Evolutionary conservation across 305 asterid genomes (phyloP).

Genomic region (Ajuga reptans): DNA sequence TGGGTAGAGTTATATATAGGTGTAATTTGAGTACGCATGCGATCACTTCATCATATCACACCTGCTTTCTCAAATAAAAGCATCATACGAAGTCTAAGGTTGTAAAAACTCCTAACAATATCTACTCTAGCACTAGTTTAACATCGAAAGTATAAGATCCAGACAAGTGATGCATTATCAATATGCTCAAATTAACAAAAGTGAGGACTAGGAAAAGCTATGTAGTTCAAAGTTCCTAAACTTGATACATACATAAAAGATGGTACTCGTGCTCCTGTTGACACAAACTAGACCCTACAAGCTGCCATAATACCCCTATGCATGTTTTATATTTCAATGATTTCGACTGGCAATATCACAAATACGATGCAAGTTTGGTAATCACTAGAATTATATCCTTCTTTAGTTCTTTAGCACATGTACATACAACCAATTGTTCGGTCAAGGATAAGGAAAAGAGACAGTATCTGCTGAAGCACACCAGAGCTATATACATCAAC

Average conservation of each 20-base stretch:
- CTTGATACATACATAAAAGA: neutral
- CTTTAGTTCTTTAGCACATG: neutral
- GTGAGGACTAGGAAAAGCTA: neutral
- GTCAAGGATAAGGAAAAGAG: neutral
- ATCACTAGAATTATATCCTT: neutral
- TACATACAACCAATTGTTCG: neutral
- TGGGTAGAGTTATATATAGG: neutral
- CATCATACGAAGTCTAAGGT: conserved; percentile 5
- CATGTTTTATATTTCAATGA: neutral
- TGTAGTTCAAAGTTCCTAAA: neutral
- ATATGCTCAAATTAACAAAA: neutral
- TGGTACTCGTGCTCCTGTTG: neutral
- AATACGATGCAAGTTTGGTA: neutral
- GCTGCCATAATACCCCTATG: neutral
- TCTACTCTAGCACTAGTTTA: neutral
- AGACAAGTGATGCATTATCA: conserved; percentile 3
- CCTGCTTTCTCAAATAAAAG: conserved; percentile 7
- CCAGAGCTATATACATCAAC: conserved; percentile 11
- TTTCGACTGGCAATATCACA: neutral
- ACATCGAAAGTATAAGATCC: neutral
- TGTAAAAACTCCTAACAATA: conserved; percentile 3
- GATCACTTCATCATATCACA: conserved; percentile 9
- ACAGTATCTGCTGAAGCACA: neutral
- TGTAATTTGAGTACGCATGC: neutral
- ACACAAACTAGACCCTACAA: neutral